These are phyloP conservation scores for Pseudogymnoascus sp. DNA, from an alignment of 2,329 filamentous ascomycete species.

Conservation along the genomic window DNA sequence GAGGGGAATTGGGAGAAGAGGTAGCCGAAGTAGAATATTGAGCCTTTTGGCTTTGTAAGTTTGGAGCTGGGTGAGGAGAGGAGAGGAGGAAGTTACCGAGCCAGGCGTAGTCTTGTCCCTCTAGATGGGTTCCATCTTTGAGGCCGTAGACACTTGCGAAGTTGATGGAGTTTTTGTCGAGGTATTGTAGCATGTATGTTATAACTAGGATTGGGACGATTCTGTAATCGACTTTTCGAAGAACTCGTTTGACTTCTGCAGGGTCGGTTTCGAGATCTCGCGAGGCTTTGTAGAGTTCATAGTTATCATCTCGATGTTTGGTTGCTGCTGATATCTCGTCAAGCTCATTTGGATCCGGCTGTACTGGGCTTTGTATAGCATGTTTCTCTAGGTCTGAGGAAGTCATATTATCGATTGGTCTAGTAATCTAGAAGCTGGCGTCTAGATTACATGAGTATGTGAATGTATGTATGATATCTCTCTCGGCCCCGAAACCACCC, in stretches of 20 bases:
- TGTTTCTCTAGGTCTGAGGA: slow-evolving; percentile 17
- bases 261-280: slow-evolving; percentile 22
- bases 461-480: neutral
- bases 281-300: slow-evolving; percentile 30
- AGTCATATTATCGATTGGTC: slow-evolving; percentile 9
- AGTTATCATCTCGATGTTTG: slow-evolving; percentile 31
- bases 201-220: slow-evolving; percentile 50
- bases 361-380: slow-evolving; percentile 3
- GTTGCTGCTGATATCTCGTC: slow-evolving; percentile 17
- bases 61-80: slow-evolving; percentile 38
- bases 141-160: slow-evolving; percentile 45
- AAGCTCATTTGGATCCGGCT: neutral
- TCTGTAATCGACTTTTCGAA: slow-evolving; percentile 49
- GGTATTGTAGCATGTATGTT: slow-evolving; percentile 54
- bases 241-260: slow-evolving; percentile 30
- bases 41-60: slow-evolving; percentile 50
- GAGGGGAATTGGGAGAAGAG: slow-evolving; percentile 67
- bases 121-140: slow-evolving; percentile 39
- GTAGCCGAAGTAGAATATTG: slow-evolving; percentile 73
- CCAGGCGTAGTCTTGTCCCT: slow-evolving; percentile 46
- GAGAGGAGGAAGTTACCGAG: slow-evolving; percentile 27
- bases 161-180: slow-evolving; percentile 51
- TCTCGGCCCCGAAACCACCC: neutral
- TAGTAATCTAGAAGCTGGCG: slow-evolving; percentile 4
- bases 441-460: slow-evolving; percentile 9